phyloP scores from a whole-genome alignment of 2,329 filamentous ascomycete species.

The Paecilomyces variotii region DNA sequence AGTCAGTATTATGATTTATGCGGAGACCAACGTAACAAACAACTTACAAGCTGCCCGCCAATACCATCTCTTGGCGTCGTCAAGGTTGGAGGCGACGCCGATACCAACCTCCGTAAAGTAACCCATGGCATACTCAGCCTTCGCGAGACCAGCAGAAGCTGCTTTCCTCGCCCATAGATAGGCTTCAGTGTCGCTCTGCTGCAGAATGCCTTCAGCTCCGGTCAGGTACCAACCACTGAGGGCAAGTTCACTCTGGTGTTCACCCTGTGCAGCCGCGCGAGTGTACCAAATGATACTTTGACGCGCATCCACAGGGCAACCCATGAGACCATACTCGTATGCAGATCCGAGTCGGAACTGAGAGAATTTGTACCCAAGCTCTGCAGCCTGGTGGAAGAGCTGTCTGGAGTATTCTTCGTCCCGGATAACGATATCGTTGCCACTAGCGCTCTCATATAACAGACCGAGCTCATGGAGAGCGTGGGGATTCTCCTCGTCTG shows the following conservation, averaged over 20 bases:
- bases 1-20: background rate
- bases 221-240: conserved; percentile 93
- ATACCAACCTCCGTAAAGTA: conserved; percentile 97
- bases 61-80: conserved; percentile 98
- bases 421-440: conserved; percentile 64
- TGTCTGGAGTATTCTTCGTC: conserved; percentile 76
- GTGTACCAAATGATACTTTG: conserved; percentile 92
- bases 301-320: conserved; percentile 72
- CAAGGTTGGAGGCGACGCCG: conserved; percentile 73
- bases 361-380: conserved; percentile 89
- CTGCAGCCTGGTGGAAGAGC: conserved; percentile 76
- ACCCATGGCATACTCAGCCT: conserved; percentile 96
- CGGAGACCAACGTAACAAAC: conserved; percentile 2
- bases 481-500: conserved; percentile 85
- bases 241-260: conserved; percentile 84
- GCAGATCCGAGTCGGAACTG: conserved; percentile 83
- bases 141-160: conserved; percentile 75
- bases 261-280: conserved; percentile 79
- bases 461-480: conserved; percentile 78
- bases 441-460: conserved; percentile 49
- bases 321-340: conserved; percentile 82
- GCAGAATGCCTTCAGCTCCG: conserved; percentile 75
- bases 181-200: conserved; percentile 90
- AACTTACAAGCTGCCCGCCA: conserved; percentile 89
- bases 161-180: conserved; percentile 97